Percentiles rank a stretch among this genome's conserved stretches.
Evolutionary conservation across 305 asterid genomes (phyloP).

Genomic region (Striga hermonthica): DNA sequence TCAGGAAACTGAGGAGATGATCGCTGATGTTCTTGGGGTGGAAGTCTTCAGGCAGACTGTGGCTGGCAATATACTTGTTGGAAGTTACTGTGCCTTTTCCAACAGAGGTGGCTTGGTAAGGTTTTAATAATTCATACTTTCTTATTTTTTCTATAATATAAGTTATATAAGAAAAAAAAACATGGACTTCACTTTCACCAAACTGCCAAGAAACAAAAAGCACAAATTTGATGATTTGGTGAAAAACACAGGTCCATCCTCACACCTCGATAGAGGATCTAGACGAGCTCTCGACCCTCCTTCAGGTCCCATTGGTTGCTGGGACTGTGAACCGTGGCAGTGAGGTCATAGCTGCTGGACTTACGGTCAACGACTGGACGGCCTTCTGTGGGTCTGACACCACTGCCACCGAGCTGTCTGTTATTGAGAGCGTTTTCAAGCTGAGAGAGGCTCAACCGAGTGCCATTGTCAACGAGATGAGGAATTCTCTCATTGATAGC

Average conservation of each 20-base stretch:
- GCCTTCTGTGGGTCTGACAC: conserved; percentile 95
- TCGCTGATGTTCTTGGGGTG: conserved; percentile 89
- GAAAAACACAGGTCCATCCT: conserved; percentile 67
- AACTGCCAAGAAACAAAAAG: background rate
- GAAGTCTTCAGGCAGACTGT: conserved; percentile 88
- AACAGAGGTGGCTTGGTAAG: conserved; percentile 94
- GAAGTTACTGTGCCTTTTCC: conserved; percentile 73
- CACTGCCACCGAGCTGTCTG: conserved; percentile 87
- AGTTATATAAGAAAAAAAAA: background rate
- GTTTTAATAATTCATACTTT: conserved; percentile 1
- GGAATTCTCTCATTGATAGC: conserved; percentile 80
- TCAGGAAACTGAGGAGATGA: conserved; percentile 92
- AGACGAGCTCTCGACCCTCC: conserved; percentile 87
- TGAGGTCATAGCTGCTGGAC: conserved; percentile 79
- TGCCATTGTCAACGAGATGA: conserved; percentile 78
- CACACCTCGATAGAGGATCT: conserved; percentile 90
- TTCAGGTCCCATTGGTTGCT: conserved; percentile 86
- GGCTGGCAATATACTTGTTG: conserved; percentile 86
- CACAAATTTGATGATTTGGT: background rate
- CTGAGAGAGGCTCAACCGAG: conserved; percentile 81
- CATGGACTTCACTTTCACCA: background rate
- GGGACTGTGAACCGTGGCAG: conserved; percentile 94
- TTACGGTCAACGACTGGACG: conserved; percentile 84
- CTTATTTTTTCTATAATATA: background rate
- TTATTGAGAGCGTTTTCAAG: conserved; percentile 80